A percentile compares a stretch with the other conserved stretches of the same genome.
phyloP scores from a whole-genome alignment of 2,329 filamentous ascomycete species.

The Parastagonospora avenae region DNA sequence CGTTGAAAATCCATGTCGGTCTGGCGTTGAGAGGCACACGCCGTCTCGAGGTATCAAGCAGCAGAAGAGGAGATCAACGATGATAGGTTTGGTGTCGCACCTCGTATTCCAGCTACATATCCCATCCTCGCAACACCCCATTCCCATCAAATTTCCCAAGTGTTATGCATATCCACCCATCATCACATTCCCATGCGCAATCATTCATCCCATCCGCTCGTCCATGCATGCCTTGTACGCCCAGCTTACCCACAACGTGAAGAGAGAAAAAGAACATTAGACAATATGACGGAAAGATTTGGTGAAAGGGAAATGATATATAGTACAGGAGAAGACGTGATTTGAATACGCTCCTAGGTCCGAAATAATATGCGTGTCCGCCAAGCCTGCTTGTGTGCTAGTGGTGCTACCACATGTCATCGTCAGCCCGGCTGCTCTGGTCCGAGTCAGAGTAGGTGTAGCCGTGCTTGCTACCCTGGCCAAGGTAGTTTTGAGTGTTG shows the following conservation, averaged over 20 bases:
- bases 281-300: background rate
- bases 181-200: background rate
- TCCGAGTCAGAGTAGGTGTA: slow-evolving; percentile 40
- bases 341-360: background rate
- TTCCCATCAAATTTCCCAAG: too few relatives aligned
- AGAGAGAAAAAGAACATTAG: background rate
- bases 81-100: too few relatives aligned
- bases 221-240: slow-evolving; percentile 1
- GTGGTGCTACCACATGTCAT: slow-evolving; percentile 46
- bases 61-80: too few relatives aligned
- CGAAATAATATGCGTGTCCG: background rate
- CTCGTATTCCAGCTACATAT: too few relatives aligned
- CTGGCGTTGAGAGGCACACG: too few relatives aligned
- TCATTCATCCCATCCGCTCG: background rate
- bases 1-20: too few relatives aligned
- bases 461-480: slow-evolving; percentile 29
- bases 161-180: background rate
- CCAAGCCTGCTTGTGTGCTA: background rate
- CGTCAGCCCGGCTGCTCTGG: slow-evolving; percentile 35
- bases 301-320: slow-evolving; percentile 1
- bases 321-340: slow-evolving; percentile 1
- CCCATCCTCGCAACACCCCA: too few relatives aligned
- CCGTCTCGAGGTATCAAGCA: too few relatives aligned
- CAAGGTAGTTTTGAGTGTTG: slow-evolving; percentile 44
- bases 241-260: background rate